phyloP scores from a whole-genome alignment of 2,329 filamentous ascomycete species.

The Colletotrichum agaves region DNA sequence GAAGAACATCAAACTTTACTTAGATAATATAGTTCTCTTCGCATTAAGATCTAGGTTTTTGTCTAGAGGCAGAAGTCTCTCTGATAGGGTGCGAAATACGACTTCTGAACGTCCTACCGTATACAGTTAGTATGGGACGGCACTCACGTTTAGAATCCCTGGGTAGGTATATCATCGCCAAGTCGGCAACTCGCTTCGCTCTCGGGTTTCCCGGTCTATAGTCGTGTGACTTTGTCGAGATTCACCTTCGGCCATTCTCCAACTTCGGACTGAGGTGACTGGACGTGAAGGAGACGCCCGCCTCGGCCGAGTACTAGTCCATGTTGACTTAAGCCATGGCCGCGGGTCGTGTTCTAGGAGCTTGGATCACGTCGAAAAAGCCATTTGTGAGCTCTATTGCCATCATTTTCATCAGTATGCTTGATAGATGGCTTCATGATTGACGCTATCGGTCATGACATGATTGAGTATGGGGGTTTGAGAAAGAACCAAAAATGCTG shows the following conservation, averaged over 20 bases:
- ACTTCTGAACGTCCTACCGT: no score
- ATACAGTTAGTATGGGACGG: no score
- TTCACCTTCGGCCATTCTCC: background rate
- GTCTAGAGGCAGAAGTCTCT: no score
- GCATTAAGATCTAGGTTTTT: no score
- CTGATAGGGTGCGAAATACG: no score
- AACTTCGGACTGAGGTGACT: background rate
- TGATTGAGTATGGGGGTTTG: no score
- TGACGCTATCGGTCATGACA: background rate
- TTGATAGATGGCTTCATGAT: background rate
- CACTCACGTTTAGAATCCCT: no score
- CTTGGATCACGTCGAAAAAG: conserved; percentile 20
- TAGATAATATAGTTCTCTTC: no score
- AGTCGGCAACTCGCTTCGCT: conserved; percentile 10
- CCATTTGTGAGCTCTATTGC: background rate
- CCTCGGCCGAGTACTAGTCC: conserved; percentile 6
- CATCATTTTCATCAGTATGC: background rate
- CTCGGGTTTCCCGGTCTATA: background rate
- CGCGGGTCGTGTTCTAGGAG: conserved; percentile 18
- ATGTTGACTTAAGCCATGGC: conserved; percentile 12
- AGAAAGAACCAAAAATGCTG: no score
- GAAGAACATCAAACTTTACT: no score
- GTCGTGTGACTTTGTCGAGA: background rate
- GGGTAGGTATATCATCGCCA: conserved; percentile 10
- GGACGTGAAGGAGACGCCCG: no score